Evolutionary conservation across 2,329 filamentous ascomycete genomes (phyloP).

Genomic region (Phialocephala sp.): DNA sequence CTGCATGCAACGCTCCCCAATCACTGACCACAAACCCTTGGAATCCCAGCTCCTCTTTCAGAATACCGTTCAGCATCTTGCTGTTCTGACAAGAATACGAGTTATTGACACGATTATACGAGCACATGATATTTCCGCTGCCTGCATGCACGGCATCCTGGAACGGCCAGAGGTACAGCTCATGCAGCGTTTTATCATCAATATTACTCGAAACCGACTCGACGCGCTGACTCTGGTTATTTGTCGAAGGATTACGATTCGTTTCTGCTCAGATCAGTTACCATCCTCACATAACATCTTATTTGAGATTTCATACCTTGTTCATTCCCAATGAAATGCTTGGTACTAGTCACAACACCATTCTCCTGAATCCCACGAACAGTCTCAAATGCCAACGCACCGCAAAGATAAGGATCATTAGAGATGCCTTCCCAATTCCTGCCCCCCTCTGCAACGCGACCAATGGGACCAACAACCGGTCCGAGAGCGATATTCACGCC

Average conservation of each 20-base stretch:
- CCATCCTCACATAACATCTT: background rate
- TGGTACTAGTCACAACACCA: slow-evolving; percentile 35
- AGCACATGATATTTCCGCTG: slow-evolving; percentile 81
- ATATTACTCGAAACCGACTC: slow-evolving; percentile 67
- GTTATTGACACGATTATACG: slow-evolving; percentile 76
- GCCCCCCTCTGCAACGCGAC: slow-evolving; percentile 70
- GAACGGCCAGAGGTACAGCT: slow-evolving; percentile 87
- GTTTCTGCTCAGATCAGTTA: slow-evolving; percentile 48
- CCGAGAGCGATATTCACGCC: slow-evolving; percentile 77
- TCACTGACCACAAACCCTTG: slow-evolving; percentile 86
- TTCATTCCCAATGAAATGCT: slow-evolving; percentile 73
- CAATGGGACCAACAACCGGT: slow-evolving; percentile 66
- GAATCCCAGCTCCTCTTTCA: slow-evolving; percentile 86
- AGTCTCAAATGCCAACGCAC: slow-evolving; percentile 44
- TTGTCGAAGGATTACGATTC: slow-evolving; percentile 54
- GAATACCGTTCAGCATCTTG: slow-evolving; percentile 77
- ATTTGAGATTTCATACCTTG: slow-evolving; percentile 50
- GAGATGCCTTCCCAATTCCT: slow-evolving; percentile 67
- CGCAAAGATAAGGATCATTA: slow-evolving; percentile 64
- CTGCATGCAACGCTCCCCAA: slow-evolving; percentile 75
- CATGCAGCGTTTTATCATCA: slow-evolving; percentile 75
- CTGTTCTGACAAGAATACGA: slow-evolving; percentile 75
- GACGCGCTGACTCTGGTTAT: slow-evolving; percentile 17
- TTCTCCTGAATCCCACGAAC: slow-evolving; percentile 36
- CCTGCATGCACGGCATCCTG: slow-evolving; percentile 78